A percentile compares a stretch with the other conserved stretches of the same genome.
Conservation (phyloP, 139 green algal genomes). For the Asterochloris sp. region DNA sequence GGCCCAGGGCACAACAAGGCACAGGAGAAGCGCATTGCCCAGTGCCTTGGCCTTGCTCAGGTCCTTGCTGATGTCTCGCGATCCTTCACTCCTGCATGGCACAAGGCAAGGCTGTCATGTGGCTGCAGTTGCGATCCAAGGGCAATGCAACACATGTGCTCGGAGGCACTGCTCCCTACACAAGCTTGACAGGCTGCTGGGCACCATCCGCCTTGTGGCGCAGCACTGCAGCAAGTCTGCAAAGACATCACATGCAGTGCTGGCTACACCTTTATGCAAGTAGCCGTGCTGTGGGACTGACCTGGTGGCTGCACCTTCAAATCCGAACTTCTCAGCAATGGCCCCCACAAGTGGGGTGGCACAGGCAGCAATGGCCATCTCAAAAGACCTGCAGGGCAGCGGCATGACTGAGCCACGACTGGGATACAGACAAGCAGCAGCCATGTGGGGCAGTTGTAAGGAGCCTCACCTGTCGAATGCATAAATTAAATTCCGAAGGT, state of each 20-base stretch:
- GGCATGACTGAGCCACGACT: neutral
- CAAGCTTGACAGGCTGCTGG: too few species aligned
- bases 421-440: neutral
- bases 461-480: conserved; percentile 64
- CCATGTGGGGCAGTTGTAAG: neutral
- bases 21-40: conserved; percentile 35
- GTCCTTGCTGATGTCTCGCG: conserved; percentile 8
- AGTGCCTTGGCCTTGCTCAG: conserved; percentile 35
- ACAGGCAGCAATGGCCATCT: conserved; percentile 38
- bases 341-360: conserved; percentile 55
- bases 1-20: conserved; percentile 38
- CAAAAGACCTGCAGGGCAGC: conserved; percentile 15
- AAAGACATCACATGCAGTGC: too few species aligned
- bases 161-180: too few species aligned
- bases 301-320: conserved; percentile 31
- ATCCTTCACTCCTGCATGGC: too few species aligned
- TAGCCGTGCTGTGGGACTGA: too few species aligned
- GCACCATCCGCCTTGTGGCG: too few species aligned
- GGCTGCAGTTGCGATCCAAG: too few species aligned
- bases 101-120: too few species aligned
- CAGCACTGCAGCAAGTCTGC: too few species aligned
- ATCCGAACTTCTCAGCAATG: conserved; percentile 55
- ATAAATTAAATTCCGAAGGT: conserved; percentile 71
- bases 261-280: too few species aligned
- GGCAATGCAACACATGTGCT: too few species aligned